Conservation (phyloP, 352 stramenopile genomes). For the Pythium volutum region DNA sequence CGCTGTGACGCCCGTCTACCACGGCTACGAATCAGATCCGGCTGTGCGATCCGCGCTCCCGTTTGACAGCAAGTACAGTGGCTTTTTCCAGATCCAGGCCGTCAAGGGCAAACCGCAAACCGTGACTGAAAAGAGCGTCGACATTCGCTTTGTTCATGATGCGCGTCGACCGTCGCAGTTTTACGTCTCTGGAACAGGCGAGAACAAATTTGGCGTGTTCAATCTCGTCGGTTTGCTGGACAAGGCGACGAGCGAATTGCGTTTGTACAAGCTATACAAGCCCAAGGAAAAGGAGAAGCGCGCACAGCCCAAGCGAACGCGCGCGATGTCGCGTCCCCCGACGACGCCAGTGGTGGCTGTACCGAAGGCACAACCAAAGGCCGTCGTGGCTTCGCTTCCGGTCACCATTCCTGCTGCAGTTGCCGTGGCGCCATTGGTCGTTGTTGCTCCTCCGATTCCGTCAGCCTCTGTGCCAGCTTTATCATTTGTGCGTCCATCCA, state of each 20-base stretch:
- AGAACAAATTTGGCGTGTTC: constrained; percentile 82
- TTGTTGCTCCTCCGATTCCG: constrained; percentile 18
- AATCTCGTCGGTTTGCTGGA: constrained; percentile 68
- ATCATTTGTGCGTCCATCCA: constrained; percentile 29
- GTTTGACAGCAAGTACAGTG: constrained; percentile 79
- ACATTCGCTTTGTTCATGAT: constrained; percentile 82
- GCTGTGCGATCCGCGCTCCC: constrained; percentile 64
- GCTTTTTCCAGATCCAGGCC: constrained; percentile 85
- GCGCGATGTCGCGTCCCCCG: constrained; percentile 11
- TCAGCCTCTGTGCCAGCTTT: constrained; percentile 27
- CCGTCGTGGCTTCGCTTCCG: neutral
- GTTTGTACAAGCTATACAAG: constrained; percentile 87
- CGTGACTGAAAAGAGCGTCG: constrained; percentile 74
- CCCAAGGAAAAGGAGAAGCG: constrained; percentile 78
- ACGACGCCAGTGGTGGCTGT: neutral
- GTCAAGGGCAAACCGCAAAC: constrained; percentile 83
- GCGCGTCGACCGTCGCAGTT: constrained; percentile 61
- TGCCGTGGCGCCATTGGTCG: constrained; percentile 8
- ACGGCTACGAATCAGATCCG: constrained; percentile 63
- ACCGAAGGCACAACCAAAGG: constrained; percentile 1
- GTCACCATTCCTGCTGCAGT: neutral
- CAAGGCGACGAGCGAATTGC: constrained; percentile 73
- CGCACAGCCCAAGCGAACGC: constrained; percentile 53
- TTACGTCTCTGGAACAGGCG: constrained; percentile 58
- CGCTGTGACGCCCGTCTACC: constrained; percentile 53